Evolutionary conservation across 2,329 filamentous ascomycete species (phyloP), one percentile per base, ranked within the genome.

Genomic region (Ilyonectria destructans): DNA sequence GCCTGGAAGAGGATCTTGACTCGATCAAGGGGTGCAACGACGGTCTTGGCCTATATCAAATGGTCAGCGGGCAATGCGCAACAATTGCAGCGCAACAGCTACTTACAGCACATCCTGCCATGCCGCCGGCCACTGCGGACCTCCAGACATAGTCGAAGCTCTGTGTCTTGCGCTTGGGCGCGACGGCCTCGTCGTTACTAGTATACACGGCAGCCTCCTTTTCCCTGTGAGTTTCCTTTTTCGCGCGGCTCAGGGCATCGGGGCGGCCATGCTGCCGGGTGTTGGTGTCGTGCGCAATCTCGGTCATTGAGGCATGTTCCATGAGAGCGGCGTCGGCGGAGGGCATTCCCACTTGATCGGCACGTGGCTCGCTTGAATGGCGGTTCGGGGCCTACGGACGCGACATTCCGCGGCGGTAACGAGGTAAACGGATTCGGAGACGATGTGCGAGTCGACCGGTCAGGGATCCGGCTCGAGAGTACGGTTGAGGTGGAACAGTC

Each of bases 1-100:
- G 96, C 93, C 81, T 99, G 96, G 84, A 99, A 98, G 48, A 99
- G 92, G 78, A 99, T 99, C 84, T 99, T 99, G 77, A 99, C 96
- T 73, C 96, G 92, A 83, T 99, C 96, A 71, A 99, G 92, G 26
- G 96, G 96, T 26, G 95, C 96, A 43, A 99, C 97, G 7, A 97
- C 86, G 0, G 96, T 98, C 86, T 99, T 99, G 69, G 93, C 96
- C 95, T 97, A 59, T 15, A 4, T 6, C 10, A 31, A 46, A 62
- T 13, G 23, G 70, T 75, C 23, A 75, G 67, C 15, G 5, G 54
- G 54, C 9, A 23, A 19, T 54, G 9, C 23, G 23, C 9, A 60
- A 2, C 7, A 4, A n/a, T n/a, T 35, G 33, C 51, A 31, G 21
- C 21, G 19, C 35, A n/a, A 26, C 29, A 45, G 33, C 65, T 67